These are phyloP conservation scores for Babesia ovata DNA, from an alignment of 169 alveolate genomes.

Conservation along the genomic window DNA sequence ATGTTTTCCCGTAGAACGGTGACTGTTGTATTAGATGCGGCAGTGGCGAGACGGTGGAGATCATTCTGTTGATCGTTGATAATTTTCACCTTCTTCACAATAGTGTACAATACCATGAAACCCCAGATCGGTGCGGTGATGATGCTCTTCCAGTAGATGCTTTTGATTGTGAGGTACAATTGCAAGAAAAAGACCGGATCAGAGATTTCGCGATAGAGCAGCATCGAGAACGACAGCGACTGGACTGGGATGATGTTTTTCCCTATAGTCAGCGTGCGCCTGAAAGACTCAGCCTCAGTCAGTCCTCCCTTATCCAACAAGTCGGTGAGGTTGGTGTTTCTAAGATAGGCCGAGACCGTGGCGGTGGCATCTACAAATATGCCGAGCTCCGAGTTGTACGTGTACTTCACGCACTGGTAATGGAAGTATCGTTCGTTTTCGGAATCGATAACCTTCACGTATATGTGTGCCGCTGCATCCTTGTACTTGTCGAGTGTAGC, in stretches of 20 bases:
- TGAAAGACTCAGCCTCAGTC: slow-evolving; percentile 73
- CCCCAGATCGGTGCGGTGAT: slow-evolving; percentile 80
- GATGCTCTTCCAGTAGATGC: slow-evolving; percentile 76
- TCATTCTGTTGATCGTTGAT: slow-evolving; percentile 79
- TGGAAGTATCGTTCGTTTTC: slow-evolving; percentile 56
- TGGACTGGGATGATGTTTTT: slow-evolving; percentile 70
- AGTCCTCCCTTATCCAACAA: slow-evolving; percentile 77
- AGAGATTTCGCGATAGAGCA: slow-evolving; percentile 72
- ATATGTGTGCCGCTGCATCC: slow-evolving; percentile 36
- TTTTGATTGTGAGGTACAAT: slow-evolving; percentile 71
- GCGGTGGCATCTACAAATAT: slow-evolving; percentile 68
- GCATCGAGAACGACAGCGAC: slow-evolving; percentile 62
- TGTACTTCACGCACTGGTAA: slow-evolving; percentile 69
- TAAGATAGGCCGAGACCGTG: slow-evolving; percentile 63
- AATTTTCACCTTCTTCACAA: slow-evolving; percentile 71
- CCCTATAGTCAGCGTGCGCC: slow-evolving; percentile 70
- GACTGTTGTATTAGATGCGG: slow-evolving; percentile 59
- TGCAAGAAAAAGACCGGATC: slow-evolving; percentile 80
- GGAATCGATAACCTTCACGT: slow-evolving; percentile 23
- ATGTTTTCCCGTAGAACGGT: slow-evolving; percentile 74
- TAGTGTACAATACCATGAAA: slow-evolving; percentile 64
- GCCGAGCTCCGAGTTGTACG: slow-evolving; percentile 67
- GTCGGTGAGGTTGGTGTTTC: slow-evolving; percentile 69
- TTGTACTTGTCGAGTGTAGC: slow-evolving; percentile 66
- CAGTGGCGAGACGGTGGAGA: slow-evolving; percentile 65